These are phyloP conservation scores for Crithidia acanthocephali DNA, from an alignment of 208 protist genomes.

Conservation along the genomic window DNA sequence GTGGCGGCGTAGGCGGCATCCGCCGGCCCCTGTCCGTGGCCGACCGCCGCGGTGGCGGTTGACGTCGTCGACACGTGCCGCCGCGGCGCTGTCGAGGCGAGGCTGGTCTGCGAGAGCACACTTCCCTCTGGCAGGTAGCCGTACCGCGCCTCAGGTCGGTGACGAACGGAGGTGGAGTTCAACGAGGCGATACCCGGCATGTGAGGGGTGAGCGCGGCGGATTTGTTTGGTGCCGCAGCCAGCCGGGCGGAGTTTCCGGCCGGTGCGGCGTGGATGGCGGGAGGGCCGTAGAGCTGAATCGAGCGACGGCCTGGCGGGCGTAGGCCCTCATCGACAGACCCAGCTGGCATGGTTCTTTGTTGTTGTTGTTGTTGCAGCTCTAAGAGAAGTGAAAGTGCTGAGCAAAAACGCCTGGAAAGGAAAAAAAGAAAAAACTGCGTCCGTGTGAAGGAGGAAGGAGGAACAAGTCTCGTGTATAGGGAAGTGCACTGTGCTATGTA, in stretches of 20 bases:
- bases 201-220: too few species aligned
- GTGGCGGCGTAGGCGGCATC: not conserved
- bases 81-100: not conserved
- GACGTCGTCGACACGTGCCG: not conserved
- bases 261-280: not conserved
- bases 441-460: too few species aligned
- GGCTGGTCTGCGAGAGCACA: not conserved
- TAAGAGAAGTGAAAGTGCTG: too few species aligned
- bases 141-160: too few species aligned
- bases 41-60: not conserved
- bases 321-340: not conserved
- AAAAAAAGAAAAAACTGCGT: too few species aligned
- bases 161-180: not conserved
- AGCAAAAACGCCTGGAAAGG: too few species aligned
- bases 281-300: slow-evolving; percentile 6
- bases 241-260: not conserved
- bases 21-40: not conserved
- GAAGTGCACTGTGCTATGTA: too few species aligned
- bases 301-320: slow-evolving; percentile 19
- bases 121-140: not conserved
- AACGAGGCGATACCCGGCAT: too few species aligned
- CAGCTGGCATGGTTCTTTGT: not conserved
- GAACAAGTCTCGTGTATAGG: too few species aligned
- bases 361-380: not conserved
- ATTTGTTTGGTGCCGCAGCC: too few species aligned